Evolutionary conservation across 495 filamentous ascomycete species (phyloP).

Genomic region (Xylaria scruposa): DNA sequence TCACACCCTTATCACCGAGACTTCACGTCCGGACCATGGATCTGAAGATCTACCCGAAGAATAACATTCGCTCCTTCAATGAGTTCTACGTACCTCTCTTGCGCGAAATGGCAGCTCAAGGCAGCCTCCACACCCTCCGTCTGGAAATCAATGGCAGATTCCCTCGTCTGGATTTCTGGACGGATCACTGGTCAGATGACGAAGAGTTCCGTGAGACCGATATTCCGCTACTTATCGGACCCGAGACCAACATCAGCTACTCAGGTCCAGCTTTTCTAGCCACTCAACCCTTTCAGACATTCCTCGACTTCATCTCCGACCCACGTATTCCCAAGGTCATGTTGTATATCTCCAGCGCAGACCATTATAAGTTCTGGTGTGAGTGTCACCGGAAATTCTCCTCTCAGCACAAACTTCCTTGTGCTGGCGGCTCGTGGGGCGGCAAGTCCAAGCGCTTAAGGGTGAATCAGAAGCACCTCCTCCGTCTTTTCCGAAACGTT

Average conservation of each 20-base stretch:
- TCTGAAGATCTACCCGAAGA: slow-evolving; percentile 31
- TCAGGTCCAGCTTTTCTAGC: slow-evolving; percentile 9
- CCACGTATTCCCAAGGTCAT: neutral
- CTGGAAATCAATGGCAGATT: slow-evolving; percentile 33
- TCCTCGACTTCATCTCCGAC: slow-evolving; percentile 17
- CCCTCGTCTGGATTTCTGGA: slow-evolving; percentile 33
- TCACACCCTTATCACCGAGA: slow-evolving; percentile 31
- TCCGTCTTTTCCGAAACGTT: slow-evolving; percentile 3
- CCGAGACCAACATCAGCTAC: neutral
- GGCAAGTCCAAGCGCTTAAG: slow-evolving; percentile 14
- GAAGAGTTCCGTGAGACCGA: slow-evolving; percentile 9
- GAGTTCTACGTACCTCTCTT: slow-evolving; percentile 28
- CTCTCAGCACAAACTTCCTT: slow-evolving; percentile 4
- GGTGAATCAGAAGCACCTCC: slow-evolving; percentile 15
- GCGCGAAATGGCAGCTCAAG: slow-evolving; percentile 31
- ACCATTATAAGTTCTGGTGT: slow-evolving; percentile 24
- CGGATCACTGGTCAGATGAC: slow-evolving; percentile 25
- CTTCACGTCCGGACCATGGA: slow-evolving; percentile 32
- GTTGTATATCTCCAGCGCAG: slow-evolving; percentile 11
- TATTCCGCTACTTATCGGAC: neutral
- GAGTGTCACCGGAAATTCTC: slow-evolving; percentile 11
- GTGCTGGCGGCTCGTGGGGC: slow-evolving; percentile 13
- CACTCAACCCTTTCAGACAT: slow-evolving; percentile 16
- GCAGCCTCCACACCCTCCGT: slow-evolving; percentile 31
- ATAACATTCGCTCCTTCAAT: slow-evolving; percentile 30